These are phyloP conservation scores for Paraphoma chrysanthemicola DNA, from an alignment of 2,329 filamentous ascomycete species.

Conservation along the genomic window DNA sequence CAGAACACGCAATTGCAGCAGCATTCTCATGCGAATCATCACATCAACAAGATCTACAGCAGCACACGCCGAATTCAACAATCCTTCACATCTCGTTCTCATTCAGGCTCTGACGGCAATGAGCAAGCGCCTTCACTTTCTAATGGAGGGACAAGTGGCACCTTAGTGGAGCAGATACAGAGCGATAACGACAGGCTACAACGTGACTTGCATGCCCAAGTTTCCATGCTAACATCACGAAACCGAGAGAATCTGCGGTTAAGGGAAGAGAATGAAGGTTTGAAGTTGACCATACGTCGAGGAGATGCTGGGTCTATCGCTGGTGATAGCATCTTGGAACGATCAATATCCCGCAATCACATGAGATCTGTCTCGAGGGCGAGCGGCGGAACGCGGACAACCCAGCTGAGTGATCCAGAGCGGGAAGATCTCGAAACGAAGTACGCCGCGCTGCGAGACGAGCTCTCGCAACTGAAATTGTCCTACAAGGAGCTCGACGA, in stretches of 20 bases:
- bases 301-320: conserved; percentile 67
- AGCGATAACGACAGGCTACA: conserved; percentile 93
- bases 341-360: conserved; percentile 87
- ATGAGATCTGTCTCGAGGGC: conserved; percentile 76
- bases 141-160: conserved; percentile 60
- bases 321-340: conserved; percentile 89
- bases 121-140: conserved; percentile 36
- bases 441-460: conserved; percentile 83
- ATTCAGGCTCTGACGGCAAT: conserved; percentile 50
- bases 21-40: conserved; percentile 46
- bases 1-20: conserved; percentile 46
- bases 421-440: conserved; percentile 85
- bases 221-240: conserved; percentile 94
- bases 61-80: conserved; percentile 49
- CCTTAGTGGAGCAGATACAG: conserved; percentile 84
- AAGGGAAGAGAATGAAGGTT: conserved; percentile 95
- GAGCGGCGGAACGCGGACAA: conserved; percentile 65
- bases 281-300: conserved; percentile 86
- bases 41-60: conserved; percentile 45
- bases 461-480: conserved; percentile 83
- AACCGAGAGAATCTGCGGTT: conserved; percentile 94
- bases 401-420: conserved; percentile 68
- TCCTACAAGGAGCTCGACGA: conserved; percentile 88
- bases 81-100: conserved; percentile 46
- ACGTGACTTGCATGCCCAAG: conserved; percentile 92